These are phyloP conservation scores for Tricholoma furcatifolium DNA, from an alignment of 768 basidiomycete species.

Conservation along the genomic window DNA sequence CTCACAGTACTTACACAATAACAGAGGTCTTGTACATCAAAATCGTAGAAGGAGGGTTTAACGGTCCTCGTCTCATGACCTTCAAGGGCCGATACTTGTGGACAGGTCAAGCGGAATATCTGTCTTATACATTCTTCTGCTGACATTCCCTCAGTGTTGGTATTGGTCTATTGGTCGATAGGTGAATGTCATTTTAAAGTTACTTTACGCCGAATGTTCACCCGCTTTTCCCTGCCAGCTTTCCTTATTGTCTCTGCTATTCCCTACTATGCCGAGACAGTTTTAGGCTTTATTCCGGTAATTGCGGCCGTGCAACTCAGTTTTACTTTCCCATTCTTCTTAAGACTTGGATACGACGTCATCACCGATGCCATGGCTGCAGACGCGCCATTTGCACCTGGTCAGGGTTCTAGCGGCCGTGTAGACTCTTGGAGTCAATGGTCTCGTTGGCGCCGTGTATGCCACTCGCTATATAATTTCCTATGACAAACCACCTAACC, in stretches of 20 bases:
- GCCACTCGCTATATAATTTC: constrained; percentile 1
- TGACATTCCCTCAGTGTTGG: constrained; percentile 25
- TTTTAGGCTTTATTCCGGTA: constrained; percentile 55
- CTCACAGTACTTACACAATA: neutral
- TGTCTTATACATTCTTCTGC: constrained; percentile 1
- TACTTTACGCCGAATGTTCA: neutral
- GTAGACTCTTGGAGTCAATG: constrained; percentile 38
- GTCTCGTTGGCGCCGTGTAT: constrained; percentile 41
- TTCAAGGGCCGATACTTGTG: constrained; percentile 42
- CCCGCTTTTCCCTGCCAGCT: constrained; percentile 27
- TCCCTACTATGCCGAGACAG: constrained; percentile 55
- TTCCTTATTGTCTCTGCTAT: constrained; percentile 59
- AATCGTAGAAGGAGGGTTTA: constrained; percentile 47
- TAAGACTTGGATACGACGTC: constrained; percentile 36
- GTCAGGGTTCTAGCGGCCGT: constrained; percentile 26
- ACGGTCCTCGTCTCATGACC: constrained; percentile 49
- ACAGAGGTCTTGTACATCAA: constrained; percentile 53
- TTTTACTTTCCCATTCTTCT: constrained; percentile 51
- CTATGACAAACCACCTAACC: neutral
- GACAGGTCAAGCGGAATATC: constrained; percentile 30
- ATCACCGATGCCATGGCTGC: constrained; percentile 39
- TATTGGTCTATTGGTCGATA: constrained; percentile 37
- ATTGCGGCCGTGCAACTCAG: constrained; percentile 62
- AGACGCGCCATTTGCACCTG: constrained; percentile 30
- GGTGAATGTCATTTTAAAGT: constrained; percentile 22